Conservation (phyloP, 208 protist species). For the Porcisia hertigi region DNA sequence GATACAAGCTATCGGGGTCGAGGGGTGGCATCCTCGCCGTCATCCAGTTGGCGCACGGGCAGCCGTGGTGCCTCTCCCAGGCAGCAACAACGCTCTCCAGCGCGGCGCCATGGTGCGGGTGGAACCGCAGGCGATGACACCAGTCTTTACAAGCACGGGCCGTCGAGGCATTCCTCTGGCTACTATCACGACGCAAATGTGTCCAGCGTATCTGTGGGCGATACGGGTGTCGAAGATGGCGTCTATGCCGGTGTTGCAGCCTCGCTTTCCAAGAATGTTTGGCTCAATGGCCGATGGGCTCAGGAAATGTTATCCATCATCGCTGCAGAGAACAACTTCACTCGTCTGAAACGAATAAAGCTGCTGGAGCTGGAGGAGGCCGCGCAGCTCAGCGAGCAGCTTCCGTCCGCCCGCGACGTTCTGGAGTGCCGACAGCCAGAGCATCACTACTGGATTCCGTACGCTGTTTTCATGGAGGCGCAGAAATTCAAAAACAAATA, state of each 20-base stretch:
- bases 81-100: slow-evolving; percentile 12
- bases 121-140: slow-evolving; percentile 1
- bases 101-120: slow-evolving; percentile 3
- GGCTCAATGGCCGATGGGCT: slow-evolving; percentile 79
- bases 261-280: slow-evolving; percentile 77
- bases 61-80: slow-evolving; percentile 18
- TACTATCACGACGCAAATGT: slow-evolving; percentile 28
- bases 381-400: slow-evolving; percentile 38
- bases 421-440: slow-evolving; percentile 71
- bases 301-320: slow-evolving; percentile 70
- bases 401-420: slow-evolving; percentile 66
- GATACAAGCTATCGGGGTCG: slow-evolving; percentile 1
- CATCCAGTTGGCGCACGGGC: not conserved
- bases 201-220: slow-evolving; percentile 12
- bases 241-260: slow-evolving; percentile 67
- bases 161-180: not conserved
- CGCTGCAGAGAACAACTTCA: slow-evolving; percentile 68
- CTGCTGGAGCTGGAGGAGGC: slow-evolving; percentile 69
- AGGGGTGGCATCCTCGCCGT: not conserved
- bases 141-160: slow-evolving; percentile 4
- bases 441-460: slow-evolving; percentile 88
- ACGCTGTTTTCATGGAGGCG: slow-evolving; percentile 71
- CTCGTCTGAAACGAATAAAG: slow-evolving; percentile 64
- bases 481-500: slow-evolving; percentile 87
- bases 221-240: slow-evolving; percentile 81